Evolutionary conservation across 2,329 filamentous ascomycete species (phyloP).

Genomic region (Pezicula carpinea): DNA sequence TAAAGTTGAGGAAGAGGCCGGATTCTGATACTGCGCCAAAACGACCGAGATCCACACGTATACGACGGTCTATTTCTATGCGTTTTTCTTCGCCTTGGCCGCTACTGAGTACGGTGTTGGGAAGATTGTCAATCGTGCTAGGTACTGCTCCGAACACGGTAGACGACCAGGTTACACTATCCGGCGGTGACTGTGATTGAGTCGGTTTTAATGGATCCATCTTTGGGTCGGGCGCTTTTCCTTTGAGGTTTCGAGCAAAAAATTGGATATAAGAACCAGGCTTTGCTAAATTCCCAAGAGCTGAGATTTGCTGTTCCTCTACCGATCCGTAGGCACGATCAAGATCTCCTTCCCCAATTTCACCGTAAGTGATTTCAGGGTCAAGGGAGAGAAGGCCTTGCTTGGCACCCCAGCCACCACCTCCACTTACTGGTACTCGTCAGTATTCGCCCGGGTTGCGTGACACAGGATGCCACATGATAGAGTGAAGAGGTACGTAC

Average conservation of each 20-base stretch:
- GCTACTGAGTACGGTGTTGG: conserved; percentile 10
- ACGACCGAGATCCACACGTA: conserved; percentile 25
- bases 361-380: conserved; percentile 54
- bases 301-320: conserved; percentile 26
- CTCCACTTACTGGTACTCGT: conserved; percentile 61
- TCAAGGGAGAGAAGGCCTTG: conserved; percentile 75
- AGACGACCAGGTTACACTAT: conserved; percentile 4
- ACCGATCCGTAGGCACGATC: conserved; percentile 35
- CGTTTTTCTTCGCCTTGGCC: neutral
- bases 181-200: neutral
- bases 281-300: conserved; percentile 51
- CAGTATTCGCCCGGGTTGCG: conserved; percentile 2
- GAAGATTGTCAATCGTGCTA: conserved; percentile 26
- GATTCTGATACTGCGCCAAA: conserved; percentile 62
- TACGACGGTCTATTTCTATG: too few species aligned
- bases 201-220: too few species aligned
- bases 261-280: conserved; percentile 65
- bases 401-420: conserved; percentile 80
- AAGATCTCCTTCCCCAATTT: conserved; percentile 46
- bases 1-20: conserved; percentile 47
- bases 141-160: conserved; percentile 23
- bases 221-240: conserved; percentile 8
- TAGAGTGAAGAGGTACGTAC: conserved; percentile 16
- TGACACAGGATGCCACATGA: too few species aligned
- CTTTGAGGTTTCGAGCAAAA: conserved; percentile 32